phyloP scores from a whole-genome alignment of 208 protist species.

The Trypanosoma vivax region DNA sequence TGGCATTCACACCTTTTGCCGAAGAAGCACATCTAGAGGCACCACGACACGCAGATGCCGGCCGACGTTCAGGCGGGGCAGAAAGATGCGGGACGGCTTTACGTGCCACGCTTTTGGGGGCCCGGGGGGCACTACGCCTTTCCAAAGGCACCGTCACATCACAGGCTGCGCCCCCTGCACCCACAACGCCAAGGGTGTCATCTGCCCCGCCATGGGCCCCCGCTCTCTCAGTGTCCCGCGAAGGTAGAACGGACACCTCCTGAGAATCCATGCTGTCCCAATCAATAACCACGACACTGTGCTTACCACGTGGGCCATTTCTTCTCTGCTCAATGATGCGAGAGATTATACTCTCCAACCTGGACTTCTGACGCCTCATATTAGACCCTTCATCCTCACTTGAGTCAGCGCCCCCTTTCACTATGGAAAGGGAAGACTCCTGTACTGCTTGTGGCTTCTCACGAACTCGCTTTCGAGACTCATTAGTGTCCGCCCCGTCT shows the following conservation, averaged over 20 bases:
- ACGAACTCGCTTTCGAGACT: too few species aligned
- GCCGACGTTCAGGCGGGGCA: too few species aligned
- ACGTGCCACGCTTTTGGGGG: too few species aligned
- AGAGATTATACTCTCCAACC: slow-evolving; percentile 66
- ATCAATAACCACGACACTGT: slow-evolving; percentile 81
- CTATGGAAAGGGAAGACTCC: slow-evolving; percentile 5
- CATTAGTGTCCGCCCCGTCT: too few species aligned
- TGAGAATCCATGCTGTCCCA: slow-evolving; percentile 42
- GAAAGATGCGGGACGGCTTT: too few species aligned
- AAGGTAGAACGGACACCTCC: slow-evolving; percentile 4
- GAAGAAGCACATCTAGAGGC: slow-evolving; percentile 13
- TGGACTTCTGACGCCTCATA: slow-evolving; percentile 31
- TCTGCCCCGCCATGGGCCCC: neutral
- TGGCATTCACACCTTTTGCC: slow-evolving; percentile 9
- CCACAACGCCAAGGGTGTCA: too few species aligned
- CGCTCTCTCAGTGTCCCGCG: neutral
- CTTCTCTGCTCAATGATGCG: slow-evolving; percentile 41
- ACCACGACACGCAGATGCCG: slow-evolving; percentile 3
- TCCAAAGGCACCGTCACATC: too few species aligned
- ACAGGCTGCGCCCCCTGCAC: too few species aligned
- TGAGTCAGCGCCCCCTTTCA: slow-evolving; percentile 12
- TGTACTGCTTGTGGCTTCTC: too few species aligned
- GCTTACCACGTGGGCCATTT: slow-evolving; percentile 56
- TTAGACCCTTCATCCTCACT: slow-evolving; percentile 10
- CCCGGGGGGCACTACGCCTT: too few species aligned